Evolutionary conservation across 805 yeast species (phyloP).

Genomic region (Ogataea chonburiensis): DNA sequence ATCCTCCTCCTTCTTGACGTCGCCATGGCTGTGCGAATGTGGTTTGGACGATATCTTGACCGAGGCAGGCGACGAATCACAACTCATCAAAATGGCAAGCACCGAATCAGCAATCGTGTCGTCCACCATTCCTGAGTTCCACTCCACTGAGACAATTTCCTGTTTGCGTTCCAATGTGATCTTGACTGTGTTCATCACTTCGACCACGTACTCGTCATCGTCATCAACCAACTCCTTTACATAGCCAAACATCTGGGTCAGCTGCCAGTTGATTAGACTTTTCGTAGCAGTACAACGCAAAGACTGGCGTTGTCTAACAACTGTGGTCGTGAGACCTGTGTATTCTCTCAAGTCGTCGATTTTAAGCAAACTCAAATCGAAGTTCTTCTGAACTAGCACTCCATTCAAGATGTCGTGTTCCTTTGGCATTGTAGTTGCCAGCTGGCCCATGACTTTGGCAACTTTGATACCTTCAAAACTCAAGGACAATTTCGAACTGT

Average conservation of each 20-base stretch:
- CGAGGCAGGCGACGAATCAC: constrained; percentile 93
- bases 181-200: constrained; percentile 63
- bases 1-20: constrained; percentile 15
- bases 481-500: constrained; percentile 75
- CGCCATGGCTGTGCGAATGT: constrained; percentile 37
- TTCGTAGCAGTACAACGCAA: constrained; percentile 77
- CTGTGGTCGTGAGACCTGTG: constrained; percentile 81
- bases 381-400: constrained; percentile 86
- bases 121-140: constrained; percentile 86
- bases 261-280: constrained; percentile 81
- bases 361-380: constrained; percentile 78
- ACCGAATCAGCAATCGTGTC: constrained; percentile 95
- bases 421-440: constrained; percentile 46
- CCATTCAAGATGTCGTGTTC: constrained; percentile 60
- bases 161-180: constrained; percentile 47
- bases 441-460: constrained; percentile 65
- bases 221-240: constrained; percentile 63
- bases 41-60: constrained; percentile 75
- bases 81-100: constrained; percentile 84
- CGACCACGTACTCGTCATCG: constrained; percentile 45
- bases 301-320: constrained; percentile 78
- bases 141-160: constrained; percentile 64
- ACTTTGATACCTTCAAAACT: constrained; percentile 80
- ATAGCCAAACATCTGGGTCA: constrained; percentile 92
- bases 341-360: constrained; percentile 87